phyloP scores from a whole-genome alignment of 2,329 filamentous ascomycete species.

The Colletotrichum incanum region DNA sequence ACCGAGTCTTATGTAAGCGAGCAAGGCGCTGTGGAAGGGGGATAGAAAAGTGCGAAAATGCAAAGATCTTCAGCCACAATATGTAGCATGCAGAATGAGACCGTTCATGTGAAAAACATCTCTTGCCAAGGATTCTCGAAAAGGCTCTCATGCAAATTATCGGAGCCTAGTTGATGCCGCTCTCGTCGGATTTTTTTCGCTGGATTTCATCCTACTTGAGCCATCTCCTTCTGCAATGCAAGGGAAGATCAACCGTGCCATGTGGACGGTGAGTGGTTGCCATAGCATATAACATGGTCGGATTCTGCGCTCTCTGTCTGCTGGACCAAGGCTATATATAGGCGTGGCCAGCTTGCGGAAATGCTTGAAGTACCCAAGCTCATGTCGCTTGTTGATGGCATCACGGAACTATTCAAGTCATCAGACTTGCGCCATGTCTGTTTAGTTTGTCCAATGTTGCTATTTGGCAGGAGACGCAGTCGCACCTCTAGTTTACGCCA shows the following conservation, averaged over 20 bases:
- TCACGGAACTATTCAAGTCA: neutral
- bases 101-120: neutral
- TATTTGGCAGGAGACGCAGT: neutral
- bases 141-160: neutral
- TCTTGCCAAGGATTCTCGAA: neutral
- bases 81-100: neutral
- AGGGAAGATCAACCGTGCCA: neutral
- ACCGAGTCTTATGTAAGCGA: constrained; percentile 28
- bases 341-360: neutral
- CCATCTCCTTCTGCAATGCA: neutral
- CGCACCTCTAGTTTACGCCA: neutral
- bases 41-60: neutral
- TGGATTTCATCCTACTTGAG: neutral
- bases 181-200: neutral
- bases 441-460: neutral
- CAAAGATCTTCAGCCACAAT: neutral
- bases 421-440: neutral
- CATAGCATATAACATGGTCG: neutral
- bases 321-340: neutral
- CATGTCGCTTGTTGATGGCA: neutral
- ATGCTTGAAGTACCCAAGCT: neutral
- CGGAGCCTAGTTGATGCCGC: neutral
- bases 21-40: neutral
- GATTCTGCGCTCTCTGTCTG: neutral
- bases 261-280: neutral